Evolutionary conservation across 2,329 filamentous ascomycete genomes (phyloP), one percentile per base, ranked within the genome.

Genomic region (Botrytis porri): DNA sequence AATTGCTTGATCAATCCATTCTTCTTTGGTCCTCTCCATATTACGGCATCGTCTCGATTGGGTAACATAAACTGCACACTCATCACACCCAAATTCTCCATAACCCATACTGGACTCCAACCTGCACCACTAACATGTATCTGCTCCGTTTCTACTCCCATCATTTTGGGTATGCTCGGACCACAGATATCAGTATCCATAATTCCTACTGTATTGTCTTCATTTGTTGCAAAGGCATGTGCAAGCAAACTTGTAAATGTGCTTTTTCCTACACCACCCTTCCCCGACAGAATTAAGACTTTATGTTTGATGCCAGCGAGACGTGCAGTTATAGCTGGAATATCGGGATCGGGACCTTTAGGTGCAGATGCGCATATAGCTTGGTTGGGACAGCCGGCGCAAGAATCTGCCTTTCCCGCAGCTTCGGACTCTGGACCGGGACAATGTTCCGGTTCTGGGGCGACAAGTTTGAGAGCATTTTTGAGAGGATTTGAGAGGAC

Each of bases 121-220:
- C 96, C 96, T 1, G 91, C 89, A 70, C 89, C 92, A 80, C 91
- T 96, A 70, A 97, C 90, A 81, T 99, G 96, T 70, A 99, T 96
- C 1, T 93, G 97, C 84, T 99, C 95, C 39, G 89, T 85, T 82
- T 98, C 95, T 1, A 98, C 95, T 48, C 96, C 96, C 91, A 99
- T 95, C 95, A 99, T 98, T 84, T 98, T 98, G 32, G 96, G 96
- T 79, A 99, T 98, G 76, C 90, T 94, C 0, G 96, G 96, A 0
- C 96, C 96, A 83, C 94, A 98, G 75, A 99, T 97, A 82, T 99
- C 96, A 10, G 96, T 97, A 83, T 99, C 96, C 94, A 98, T 98
- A 78, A 99, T 91, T 32, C 95, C 96, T 41, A 99, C 93, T 1
- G 89, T 93, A 73, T 86, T 91, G 63, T 91, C 89, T 0, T 91